Base-by-base conservation (phyloP, 108 stramenopile species). In the Cylindrotheca fusiformis region DNA sequence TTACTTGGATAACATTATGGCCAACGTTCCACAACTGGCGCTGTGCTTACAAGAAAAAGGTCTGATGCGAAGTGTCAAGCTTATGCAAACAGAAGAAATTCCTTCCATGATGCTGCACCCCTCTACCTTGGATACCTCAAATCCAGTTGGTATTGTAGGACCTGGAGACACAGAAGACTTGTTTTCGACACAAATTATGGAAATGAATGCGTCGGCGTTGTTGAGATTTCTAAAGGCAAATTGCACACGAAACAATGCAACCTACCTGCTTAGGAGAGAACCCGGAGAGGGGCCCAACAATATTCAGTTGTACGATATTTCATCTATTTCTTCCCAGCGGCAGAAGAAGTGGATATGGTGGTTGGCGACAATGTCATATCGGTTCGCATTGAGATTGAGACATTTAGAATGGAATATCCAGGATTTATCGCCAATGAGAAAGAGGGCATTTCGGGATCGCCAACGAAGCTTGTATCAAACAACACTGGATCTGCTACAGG, bases 271-370 rank as follows among this genome's bases (percentile, higher is more conserved):
- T 17, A 62, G 78, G 51, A 79, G 83, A 41, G 74, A 77, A 25
- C 19, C 46, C 10, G 66, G 26, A 4, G 41, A 58, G 8, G 44
- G 85, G 32, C 36, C 36, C 36, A 71, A 85, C 8, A 85, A 86
- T 24, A 79, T 93, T 56, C 92, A 93, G 56, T 76, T 93, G 0
- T 90, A 81, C 55, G 92, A 93, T 33, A 83, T 93, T 44, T 77
- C 82, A 12, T 82, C 88, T 8, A 82, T 90, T 47, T 85, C 85
- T n/a, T 54, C 73, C 30, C 76, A 84, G 58, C 67, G 86, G 47
- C 88, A 93, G 52, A 56, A 80, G 33, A 90, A 90, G 58, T 93
- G 92, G 92, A 80, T 85, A 21, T 88, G 86, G 86, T 90, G 88
- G 92, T 62, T 93, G 21, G 87, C 92, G 21, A 80, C 85, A 53